Base-by-base conservation (phyloP, 768 basidiomycete genomes). In the Lactifluus pinguis region DNA sequence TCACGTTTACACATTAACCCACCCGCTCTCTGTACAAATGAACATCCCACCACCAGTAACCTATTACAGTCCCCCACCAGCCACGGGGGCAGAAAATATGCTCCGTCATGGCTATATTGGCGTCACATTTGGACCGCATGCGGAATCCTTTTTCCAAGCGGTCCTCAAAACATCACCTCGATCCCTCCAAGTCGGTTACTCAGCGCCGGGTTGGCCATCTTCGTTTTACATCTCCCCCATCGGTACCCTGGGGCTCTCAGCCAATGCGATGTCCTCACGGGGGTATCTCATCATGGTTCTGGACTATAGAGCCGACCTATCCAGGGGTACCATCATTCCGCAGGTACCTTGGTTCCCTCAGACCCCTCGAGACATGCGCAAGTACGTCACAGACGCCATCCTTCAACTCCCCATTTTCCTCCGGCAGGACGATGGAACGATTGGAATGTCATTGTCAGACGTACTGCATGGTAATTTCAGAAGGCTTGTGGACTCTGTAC, bases 321-420 rank as follows among this genome's bases (percentile, higher is more conserved):
- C 39, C 5, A 47, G 49, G 21, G 65, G 65, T 4, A 60, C 58
- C 3, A 57, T 66, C 48, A 19, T 66, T 3, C 65, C 63, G 2
- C 65, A 66, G 39, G 21, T 55, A 4, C 52, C 63, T 0, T 66
- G 65, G 65, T 51, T 57, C 17, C 65, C 65, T 8, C 59, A 64
- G 41, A 64, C 57, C 6, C 58, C 53, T 17, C 48, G 61, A 17
- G 65, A 66, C 38, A 13, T 63, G 59, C 54, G 51, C 13, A 64
- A 64, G 21, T 65, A 66, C 30, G 65, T 66, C 29, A 56, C 59
- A 6, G 57, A 65, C 7, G 62, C 65, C 15, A 34, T 53, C 32
- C 63, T 66, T 29, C 57, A 57, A 34, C 51, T 66, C 17, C 65
- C 65, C 21, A 59, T 66, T 30, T 66, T 66, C 53, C 63, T 66